A percentile compares a stretch with the other conserved stretches of the same genome.
Conservation (phyloP, 2,329 filamentous ascomycete species). For the Thielaviopsis musarum region DNA sequence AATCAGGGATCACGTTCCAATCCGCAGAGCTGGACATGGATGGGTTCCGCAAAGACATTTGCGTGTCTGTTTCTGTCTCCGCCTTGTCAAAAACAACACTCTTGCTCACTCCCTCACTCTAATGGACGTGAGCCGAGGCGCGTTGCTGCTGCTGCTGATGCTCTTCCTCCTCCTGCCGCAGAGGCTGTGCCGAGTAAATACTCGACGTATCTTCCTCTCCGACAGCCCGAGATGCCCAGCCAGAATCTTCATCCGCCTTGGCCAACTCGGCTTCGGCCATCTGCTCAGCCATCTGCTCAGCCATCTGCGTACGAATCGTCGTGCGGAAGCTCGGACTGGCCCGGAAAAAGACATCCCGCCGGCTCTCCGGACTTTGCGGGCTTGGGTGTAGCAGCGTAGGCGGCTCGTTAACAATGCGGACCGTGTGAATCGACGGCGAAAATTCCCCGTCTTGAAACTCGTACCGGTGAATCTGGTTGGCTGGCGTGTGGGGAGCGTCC, state of each 20-base stretch:
- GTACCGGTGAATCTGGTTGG: conserved; percentile 1
- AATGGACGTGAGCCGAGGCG: not conserved
- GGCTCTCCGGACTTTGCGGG: conserved; percentile 9
- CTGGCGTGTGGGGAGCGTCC: conserved; percentile 1
- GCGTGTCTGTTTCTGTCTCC: not conserved
- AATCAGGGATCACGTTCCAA: conserved; percentile 11
- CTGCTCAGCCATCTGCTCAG: not conserved
- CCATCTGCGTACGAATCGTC: conserved; percentile 8
- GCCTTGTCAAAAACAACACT: not conserved
- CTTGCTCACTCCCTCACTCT: not conserved
- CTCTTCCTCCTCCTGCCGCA: not conserved
- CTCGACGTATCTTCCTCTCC: not conserved
- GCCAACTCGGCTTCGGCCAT: not conserved
- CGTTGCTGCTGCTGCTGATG: not conserved
- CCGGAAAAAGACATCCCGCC: conserved; percentile 10
- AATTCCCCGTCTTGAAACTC: conserved; percentile 8
- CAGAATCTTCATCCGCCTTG: not conserved
- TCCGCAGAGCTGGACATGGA: conserved; percentile 10
- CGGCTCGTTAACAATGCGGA: conserved; percentile 8
- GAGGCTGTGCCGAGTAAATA: not conserved
- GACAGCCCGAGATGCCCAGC: not conserved
- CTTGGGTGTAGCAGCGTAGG: conserved; percentile 10
- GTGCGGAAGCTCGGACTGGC: conserved; percentile 8
- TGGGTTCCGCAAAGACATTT: not conserved
- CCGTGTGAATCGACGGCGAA: conserved; percentile 9